Base-by-base conservation (phyloP, 2,329 filamentous ascomycete genomes). In the Colletotrichum cuscutae region DNA sequence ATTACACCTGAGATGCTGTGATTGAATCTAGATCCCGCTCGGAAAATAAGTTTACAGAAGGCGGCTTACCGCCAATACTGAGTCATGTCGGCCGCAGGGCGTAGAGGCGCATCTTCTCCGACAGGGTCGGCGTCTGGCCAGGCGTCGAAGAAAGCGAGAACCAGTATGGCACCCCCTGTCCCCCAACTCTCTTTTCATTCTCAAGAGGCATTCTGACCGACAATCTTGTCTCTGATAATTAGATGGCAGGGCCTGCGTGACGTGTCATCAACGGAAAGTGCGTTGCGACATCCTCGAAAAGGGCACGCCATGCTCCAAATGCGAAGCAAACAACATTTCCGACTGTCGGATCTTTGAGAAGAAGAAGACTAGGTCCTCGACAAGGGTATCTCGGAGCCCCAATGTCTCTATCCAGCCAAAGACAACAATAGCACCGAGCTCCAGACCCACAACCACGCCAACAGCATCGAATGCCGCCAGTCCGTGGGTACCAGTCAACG, bases 181-280 rank as follows among this genome's bases (percentile, higher is more conserved):
- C 28, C 37, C 54, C 53, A 54, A 54, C 26, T n/a, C 57, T 24
- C 9, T n/a, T 11, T 35, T 35, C 30, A 12, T 26, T 13, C 22
- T n/a, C 12, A 8, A 26, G 30, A 26, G 22, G 8, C 32, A 7
- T 52, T 28, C 67, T 61, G n/a, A 68, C 64, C 28, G 12, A 22
- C 22, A 58, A 5, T 42, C 22, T 3, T 22, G 15, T 22, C 11
- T 13, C 11, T 24, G 24, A 28, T 30, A 9, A 19, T 15, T 60
- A 82, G 81, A 82, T 46, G 80, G 81, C 57, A 79, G 79, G 73
- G 86, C 86, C 46, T 88, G 86, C 72, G 78, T 86, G 53, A 81
- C 83, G 72, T 88, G 86, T 65, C 86, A 88, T 77, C 84, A 83
- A 62, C 84, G 86, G 69, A 88, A 88, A 77, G 84, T 88, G 62